phyloP scores from a whole-genome alignment of 805 yeast genomes.

The Teunomyces gatunensis region DNA sequence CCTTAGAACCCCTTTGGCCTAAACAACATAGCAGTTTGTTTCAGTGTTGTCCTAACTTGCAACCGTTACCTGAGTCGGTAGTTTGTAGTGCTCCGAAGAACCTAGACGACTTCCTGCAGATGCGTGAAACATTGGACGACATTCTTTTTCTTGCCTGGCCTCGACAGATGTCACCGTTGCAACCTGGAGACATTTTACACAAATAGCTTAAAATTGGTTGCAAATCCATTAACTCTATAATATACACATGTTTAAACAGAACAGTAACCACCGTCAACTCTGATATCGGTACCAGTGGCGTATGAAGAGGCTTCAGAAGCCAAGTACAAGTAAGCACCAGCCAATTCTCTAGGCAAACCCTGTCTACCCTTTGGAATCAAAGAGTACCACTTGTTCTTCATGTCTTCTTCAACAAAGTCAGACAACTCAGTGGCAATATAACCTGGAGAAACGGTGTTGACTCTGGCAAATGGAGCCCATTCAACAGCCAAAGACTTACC shows the following conservation, averaged over 20 bases:
- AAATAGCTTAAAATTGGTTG: background rate
- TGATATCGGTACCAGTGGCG: conserved; percentile 75
- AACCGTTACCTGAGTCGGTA: too few species aligned
- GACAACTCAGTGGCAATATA: conserved; percentile 71
- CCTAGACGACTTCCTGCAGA: too few species aligned
- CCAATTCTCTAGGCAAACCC: conserved; percentile 68
- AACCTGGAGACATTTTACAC: background rate
- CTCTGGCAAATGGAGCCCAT: conserved; percentile 85
- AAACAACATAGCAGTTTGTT: background rate
- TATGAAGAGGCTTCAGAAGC: conserved; percentile 80
- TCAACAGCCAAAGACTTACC: conserved; percentile 79
- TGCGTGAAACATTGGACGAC: background rate
- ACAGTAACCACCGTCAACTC: conserved; percentile 78
- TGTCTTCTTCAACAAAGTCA: conserved; percentile 33
- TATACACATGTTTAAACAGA: conserved; percentile 32
- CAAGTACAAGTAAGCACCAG: conserved; percentile 75
- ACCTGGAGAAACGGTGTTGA: conserved; percentile 82
- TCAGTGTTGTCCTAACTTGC: too few species aligned
- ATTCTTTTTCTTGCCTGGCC: background rate
- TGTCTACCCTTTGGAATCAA: conserved; percentile 72
- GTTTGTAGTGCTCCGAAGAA: too few species aligned
- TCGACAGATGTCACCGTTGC: background rate
- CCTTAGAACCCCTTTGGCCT: background rate
- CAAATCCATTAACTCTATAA: conserved; percentile 2
- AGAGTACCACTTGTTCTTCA: conserved; percentile 38